Base-by-base conservation (phyloP, 176 grass and related monocot genomes). In the Carex scoparia region DNA sequence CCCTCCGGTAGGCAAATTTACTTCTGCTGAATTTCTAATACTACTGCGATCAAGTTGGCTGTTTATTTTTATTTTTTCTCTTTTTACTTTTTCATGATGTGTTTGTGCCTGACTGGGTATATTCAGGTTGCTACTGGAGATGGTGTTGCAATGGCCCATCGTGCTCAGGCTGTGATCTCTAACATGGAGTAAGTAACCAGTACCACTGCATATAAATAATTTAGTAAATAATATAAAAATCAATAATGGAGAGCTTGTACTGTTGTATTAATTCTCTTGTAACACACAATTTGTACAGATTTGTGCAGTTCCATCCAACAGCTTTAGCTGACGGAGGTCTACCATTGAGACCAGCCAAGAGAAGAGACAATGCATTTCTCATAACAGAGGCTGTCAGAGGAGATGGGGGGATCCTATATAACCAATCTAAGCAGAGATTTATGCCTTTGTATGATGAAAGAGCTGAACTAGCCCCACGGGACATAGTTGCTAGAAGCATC, bases 301-400 rank as follows among this genome's bases (percentile, higher is more conserved):
- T 98, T 90, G 96, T 98, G 78, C 96, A 98, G 70, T 98, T 95
- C 88, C 96, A 98, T 81, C 93, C 96, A 79, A 98, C 96, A 62
- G 96, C 96, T 38, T 79, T 98, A 75, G 89, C 93, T 81, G 96
- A 98, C 32, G 93, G 94, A 68, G 96, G 96, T 84, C 93, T 98
- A 16, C 96, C 93, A 65, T 53, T 92, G 69, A 98, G 90, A 66
- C 96, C 93, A 18, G 71, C 69, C 32, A 94, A 86, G 61, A 92
- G 55, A 80, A 86, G 95, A 65, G 93, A 98, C 27, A 98, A 95
- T 88, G 93, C 90, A 70, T 95, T 98, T 84, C 96, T 98, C 38
- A 81, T 95, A 88, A 98, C 96, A 12, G 93, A 95, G 87, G 96
- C 93, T 32, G 96, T 98, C 42, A 89, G 96, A 88, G 96, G 96